Percentiles rank a stretch among this genome's conserved stretches.
Evolutionary conservation across 1,139 yeast species (phyloP).

Genomic region (Candida freyschussii): DNA sequence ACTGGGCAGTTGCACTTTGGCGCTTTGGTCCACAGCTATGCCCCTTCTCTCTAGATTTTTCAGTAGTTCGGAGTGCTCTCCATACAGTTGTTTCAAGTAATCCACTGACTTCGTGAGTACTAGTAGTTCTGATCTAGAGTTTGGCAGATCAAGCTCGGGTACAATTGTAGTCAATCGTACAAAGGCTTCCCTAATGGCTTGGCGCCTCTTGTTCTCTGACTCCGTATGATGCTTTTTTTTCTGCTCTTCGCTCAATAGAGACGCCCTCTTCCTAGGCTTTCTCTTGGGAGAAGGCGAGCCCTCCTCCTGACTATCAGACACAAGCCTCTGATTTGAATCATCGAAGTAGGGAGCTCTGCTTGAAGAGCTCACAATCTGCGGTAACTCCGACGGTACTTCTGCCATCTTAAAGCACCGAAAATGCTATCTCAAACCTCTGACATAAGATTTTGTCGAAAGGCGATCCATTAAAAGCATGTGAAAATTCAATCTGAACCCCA

Average conservation of each 20-base stretch:
- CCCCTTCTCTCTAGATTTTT: constrained; percentile 10
- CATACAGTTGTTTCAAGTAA: constrained; percentile 12
- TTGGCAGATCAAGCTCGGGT: constrained; percentile 32
- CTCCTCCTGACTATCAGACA: no score
- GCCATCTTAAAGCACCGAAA: no score
- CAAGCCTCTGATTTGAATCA: no score
- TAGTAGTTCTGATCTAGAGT: constrained; percentile 22
- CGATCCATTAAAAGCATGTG: no score
- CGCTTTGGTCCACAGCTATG: constrained; percentile 3
- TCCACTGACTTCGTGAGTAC: constrained; percentile 19
- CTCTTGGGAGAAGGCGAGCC: constrained; percentile 3
- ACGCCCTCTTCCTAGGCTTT: constrained; percentile 14
- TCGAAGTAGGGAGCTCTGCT: no score
- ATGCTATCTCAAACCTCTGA: no score
- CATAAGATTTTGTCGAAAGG: no score
- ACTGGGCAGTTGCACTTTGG: constrained; percentile 9
- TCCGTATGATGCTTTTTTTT: constrained; percentile 40
- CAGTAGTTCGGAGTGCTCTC: constrained; percentile 15
- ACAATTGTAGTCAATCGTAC: constrained; percentile 36
- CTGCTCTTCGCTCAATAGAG: constrained; percentile 22
- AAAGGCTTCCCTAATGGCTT: constrained; percentile 43
- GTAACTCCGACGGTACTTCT: no score
- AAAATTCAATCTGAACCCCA: no score
- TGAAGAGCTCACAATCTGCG: no score
- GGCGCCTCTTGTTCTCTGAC: constrained; percentile 45